phyloP scores from a whole-genome alignment of 1,139 yeast genomes.

The Magnusiomyces paraingens region DNA sequence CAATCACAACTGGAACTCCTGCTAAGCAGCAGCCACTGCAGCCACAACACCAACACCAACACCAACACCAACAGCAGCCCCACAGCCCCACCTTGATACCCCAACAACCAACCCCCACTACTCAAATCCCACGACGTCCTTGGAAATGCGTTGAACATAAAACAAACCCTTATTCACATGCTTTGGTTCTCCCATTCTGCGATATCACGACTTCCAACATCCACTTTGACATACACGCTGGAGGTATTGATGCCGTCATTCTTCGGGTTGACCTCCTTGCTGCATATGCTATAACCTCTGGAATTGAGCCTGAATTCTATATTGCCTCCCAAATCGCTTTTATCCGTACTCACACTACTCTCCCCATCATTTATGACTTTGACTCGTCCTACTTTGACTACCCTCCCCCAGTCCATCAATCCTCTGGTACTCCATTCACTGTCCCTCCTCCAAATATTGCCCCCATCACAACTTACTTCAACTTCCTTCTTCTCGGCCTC shows the following conservation, averaged over 20 bases:
- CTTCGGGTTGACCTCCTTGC: slow-evolving; percentile 19
- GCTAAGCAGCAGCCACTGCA: no score
- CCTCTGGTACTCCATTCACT: slow-evolving; percentile 9
- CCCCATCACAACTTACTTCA: slow-evolving; percentile 14
- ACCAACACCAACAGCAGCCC: slow-evolving; percentile 6
- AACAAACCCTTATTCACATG: slow-evolving; percentile 15
- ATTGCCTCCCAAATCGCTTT: slow-evolving; percentile 17
- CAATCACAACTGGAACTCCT: background rate
- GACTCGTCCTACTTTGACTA: slow-evolving; percentile 14
- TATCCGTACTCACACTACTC: slow-evolving; percentile 13
- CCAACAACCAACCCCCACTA: no score
- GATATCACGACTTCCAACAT: slow-evolving; percentile 11
- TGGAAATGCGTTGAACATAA: slow-evolving; percentile 11
- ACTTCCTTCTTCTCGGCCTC: slow-evolving; percentile 15
- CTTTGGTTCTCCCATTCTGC: slow-evolving; percentile 20
- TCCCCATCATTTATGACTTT: slow-evolving; percentile 19
- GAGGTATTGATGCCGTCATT: slow-evolving; percentile 22
- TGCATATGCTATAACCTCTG: slow-evolving; percentile 13
- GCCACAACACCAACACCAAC: no score
- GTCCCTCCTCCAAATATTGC: background rate
- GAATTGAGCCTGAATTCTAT: slow-evolving; percentile 13
- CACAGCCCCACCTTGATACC: no score
- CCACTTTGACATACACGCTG: slow-evolving; percentile 17
- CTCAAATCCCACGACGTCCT: background rate
- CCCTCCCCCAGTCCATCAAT: background rate